Percentiles rank a stretch among this genome's conserved stretches.
These are phyloP conservation scores for Picochlorum costavermella DNA, from an alignment of 139 green algal genomes.

Conservation along the genomic window DNA sequence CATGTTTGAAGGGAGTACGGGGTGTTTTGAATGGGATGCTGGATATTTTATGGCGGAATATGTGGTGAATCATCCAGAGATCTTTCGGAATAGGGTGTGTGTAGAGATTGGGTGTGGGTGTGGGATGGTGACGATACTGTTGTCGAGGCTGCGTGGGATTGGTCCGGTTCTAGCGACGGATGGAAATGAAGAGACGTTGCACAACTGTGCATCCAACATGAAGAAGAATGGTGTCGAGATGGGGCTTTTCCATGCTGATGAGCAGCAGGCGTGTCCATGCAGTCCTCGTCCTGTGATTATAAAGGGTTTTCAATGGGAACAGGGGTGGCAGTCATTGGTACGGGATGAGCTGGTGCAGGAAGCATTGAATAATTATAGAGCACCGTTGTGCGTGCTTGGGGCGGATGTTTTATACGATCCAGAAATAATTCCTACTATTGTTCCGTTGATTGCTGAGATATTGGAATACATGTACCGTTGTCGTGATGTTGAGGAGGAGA, in stretches of 20 bases:
- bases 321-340: slow-evolving; percentile 10
- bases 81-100: slow-evolving; percentile 45
- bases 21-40: slow-evolving; percentile 69
- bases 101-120: slow-evolving; percentile 66
- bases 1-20: slow-evolving; percentile 60
- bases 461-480: neutral
- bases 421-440: slow-evolving; percentile 16
- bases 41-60: slow-evolving; percentile 59
- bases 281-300: neutral
- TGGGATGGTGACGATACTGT: slow-evolving; percentile 40
- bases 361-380: neutral
- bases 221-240: slow-evolving; percentile 40
- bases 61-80: slow-evolving; percentile 37
- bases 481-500: slow-evolving; percentile 19
- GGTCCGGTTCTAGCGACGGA: slow-evolving; percentile 46
- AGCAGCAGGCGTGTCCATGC: too few species aligned
- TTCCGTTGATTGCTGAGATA: slow-evolving; percentile 16
- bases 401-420: slow-evolving; percentile 67
- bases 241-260: neutral
- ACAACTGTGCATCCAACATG: slow-evolving; percentile 62
- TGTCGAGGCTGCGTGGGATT: slow-evolving; percentile 13
- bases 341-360: neutral
- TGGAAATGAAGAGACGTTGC: slow-evolving; percentile 41
- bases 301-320: slow-evolving; percentile 6
- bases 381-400: slow-evolving; percentile 7